Conservation (phyloP, 257 asterid genomes). For the Solanum bulbocastanum region DNA sequence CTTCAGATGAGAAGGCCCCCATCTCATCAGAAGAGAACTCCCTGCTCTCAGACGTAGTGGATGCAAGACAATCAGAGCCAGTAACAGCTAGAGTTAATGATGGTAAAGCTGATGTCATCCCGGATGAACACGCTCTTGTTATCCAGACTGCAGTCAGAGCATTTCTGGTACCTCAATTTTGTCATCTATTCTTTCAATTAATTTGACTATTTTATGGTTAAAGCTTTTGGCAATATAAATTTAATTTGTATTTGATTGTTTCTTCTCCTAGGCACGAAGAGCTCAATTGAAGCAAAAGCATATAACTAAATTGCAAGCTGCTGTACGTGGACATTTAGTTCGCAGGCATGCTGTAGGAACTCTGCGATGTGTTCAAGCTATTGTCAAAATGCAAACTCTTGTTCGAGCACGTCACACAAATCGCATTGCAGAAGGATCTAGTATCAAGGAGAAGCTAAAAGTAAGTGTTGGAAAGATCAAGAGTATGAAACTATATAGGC, state of each 20-base stretch:
- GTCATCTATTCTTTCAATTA: background rate
- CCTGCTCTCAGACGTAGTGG: slow-evolving; percentile 7
- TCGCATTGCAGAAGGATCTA: slow-evolving; percentile 14
- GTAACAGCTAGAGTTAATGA: slow-evolving; percentile 23
- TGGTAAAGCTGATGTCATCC: slow-evolving; percentile 13
- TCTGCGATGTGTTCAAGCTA: slow-evolving; percentile 86
- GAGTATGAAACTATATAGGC: background rate
- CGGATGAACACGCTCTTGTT: slow-evolving; percentile 42
- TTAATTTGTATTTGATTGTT: background rate
- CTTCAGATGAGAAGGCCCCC: background rate
- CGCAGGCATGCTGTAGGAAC: slow-evolving; percentile 85
- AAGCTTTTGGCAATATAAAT: background rate
- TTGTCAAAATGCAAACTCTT: slow-evolving; percentile 82
- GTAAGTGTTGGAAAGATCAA: slow-evolving; percentile 22
- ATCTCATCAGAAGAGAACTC: background rate
- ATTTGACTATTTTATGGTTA: background rate
- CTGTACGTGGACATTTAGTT: slow-evolving; percentile 84
- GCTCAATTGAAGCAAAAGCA: slow-evolving; percentile 45
- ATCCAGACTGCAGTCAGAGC: slow-evolving; percentile 73
- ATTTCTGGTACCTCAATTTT: slow-evolving; percentile 43
- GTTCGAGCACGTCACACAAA: slow-evolving; percentile 64
- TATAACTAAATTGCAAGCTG: slow-evolving; percentile 77
- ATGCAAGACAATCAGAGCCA: slow-evolving; percentile 22
- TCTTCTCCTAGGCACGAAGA: slow-evolving; percentile 54
- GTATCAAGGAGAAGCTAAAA: slow-evolving; percentile 13